These are phyloP conservation scores for Cystobasidium pallidum DNA, from an alignment of 1,284 basidiomycete species.

Conservation along the genomic window DNA sequence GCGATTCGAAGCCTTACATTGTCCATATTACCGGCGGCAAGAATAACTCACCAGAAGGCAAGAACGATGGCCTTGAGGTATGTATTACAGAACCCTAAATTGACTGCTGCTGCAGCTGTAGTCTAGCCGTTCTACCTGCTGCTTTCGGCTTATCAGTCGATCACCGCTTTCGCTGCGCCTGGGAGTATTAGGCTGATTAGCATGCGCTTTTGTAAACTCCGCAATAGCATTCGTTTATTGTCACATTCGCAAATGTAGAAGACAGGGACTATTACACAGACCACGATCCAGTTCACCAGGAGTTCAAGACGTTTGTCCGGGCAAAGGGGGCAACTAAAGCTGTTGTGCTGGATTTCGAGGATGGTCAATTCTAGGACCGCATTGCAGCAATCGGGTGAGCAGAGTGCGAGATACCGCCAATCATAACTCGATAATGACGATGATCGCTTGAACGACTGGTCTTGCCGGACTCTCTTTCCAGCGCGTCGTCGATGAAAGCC, in stretches of 20 bases:
- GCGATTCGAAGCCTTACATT: constrained; percentile 29
- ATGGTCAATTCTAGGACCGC: constrained; percentile 16
- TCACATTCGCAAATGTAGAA: constrained; percentile 28
- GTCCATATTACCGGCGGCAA: constrained; percentile 32
- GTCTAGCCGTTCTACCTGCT: not conserved
- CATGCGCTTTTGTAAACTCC: too few species aligned
- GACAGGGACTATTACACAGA: constrained; percentile 38
- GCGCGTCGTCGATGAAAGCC: too few species aligned
- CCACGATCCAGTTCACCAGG: constrained; percentile 33
- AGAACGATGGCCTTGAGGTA: constrained; percentile 35
- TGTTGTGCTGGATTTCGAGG: constrained; percentile 37
- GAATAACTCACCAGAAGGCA: constrained; percentile 33
- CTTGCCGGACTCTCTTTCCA: too few species aligned
- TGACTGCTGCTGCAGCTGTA: not conserved
- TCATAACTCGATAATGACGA: too few species aligned
- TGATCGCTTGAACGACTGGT: too few species aligned
- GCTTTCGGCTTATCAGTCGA: not conserved
- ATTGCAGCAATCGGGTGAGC: too few species aligned
- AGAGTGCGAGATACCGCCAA: too few species aligned
- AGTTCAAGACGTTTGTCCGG: constrained; percentile 18
- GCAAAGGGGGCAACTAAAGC: constrained; percentile 2
- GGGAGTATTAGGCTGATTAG: not conserved
- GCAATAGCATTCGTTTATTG: constrained; percentile 37
- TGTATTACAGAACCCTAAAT: not conserved
- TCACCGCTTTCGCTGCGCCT: not conserved